A percentile compares a stretch with the other conserved stretches of the same genome.
Evolutionary conservation across 306 rosid species (phyloP).

Genomic region (Fagus crenata): DNA sequence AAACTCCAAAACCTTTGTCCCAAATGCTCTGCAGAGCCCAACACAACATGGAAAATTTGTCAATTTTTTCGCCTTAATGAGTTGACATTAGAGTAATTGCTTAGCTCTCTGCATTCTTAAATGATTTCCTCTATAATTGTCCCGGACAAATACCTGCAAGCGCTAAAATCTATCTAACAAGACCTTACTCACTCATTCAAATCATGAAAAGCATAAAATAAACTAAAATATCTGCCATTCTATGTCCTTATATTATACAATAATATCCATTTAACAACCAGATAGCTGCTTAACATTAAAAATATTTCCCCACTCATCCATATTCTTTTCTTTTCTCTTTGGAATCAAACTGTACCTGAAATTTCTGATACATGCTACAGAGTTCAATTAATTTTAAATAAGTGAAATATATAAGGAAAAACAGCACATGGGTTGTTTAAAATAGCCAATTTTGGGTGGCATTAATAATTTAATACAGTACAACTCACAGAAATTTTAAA

Average conservation of each 20-base stretch:
- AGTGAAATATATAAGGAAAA: not conserved
- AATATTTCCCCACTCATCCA: not conserved
- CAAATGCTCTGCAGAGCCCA: slow-evolving; percentile 56
- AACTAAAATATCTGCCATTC: not conserved
- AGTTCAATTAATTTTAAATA: not conserved
- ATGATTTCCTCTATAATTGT: not conserved
- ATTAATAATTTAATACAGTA: not conserved
- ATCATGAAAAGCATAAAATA: not conserved
- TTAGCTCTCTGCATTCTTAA: slow-evolving; percentile 1
- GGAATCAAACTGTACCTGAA: slow-evolving; percentile 2
- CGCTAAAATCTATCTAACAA: not conserved
- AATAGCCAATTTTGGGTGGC: slow-evolving; percentile 7
- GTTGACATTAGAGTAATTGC: not conserved
- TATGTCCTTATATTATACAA: not conserved
- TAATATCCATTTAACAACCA: not conserved
- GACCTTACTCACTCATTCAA: not conserved
- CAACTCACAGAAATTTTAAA: not conserved
- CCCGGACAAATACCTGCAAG: not conserved
- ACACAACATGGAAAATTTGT: slow-evolving; percentile 49
- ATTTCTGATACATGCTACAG: not conserved
- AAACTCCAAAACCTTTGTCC: slow-evolving; percentile 30
- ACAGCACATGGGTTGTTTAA: not conserved
- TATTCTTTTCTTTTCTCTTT: not conserved
- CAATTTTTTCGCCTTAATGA: slow-evolving; percentile 31
- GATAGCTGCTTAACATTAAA: not conserved